Conservation (phyloP, 805 yeast genomes). For the Suhomyces emberorum region DNA sequence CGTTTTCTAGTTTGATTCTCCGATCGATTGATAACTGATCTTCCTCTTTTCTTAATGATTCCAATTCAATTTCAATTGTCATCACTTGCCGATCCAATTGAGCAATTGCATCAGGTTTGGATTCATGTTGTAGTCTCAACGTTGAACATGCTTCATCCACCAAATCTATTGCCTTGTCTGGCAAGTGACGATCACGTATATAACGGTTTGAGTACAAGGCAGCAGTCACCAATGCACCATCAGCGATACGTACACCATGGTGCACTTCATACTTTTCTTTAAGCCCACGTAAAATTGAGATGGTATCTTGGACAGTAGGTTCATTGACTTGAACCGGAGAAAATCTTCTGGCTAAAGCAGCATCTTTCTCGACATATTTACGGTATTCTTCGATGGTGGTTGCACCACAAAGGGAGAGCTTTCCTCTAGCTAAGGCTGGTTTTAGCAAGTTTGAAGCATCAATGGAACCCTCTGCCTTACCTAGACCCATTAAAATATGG, state of each 20-base stretch:
- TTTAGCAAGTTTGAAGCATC: slow-evolving; percentile 92
- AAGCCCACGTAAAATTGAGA: slow-evolving; percentile 86
- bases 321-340: slow-evolving; percentile 84
- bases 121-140: slow-evolving; percentile 89
- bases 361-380: slow-evolving; percentile 92
- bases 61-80: slow-evolving; percentile 94
- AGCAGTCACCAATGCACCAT: slow-evolving; percentile 89
- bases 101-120: slow-evolving; percentile 92
- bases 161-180: slow-evolving; percentile 95
- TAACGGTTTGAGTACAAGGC: slow-evolving; percentile 87
- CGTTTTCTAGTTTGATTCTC: slow-evolving; percentile 66
- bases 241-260: slow-evolving; percentile 94
- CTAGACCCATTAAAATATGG: slow-evolving; percentile 84
- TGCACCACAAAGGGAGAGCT: slow-evolving; percentile 91
- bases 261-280: slow-evolving; percentile 95
- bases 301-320: slow-evolving; percentile 88
- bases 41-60: slow-evolving; percentile 88
- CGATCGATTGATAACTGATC: slow-evolving; percentile 82
- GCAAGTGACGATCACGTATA: slow-evolving; percentile 85
- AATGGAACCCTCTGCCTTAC: slow-evolving; percentile 91
- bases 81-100: slow-evolving; percentile 83
- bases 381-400: slow-evolving; percentile 92
- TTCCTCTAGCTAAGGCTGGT: slow-evolving; percentile 92
- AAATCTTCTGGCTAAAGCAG: slow-evolving; percentile 91
- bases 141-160: slow-evolving; percentile 98